These are phyloP conservation scores for Kwoniella newhampshirensis DNA, from an alignment of 768 basidiomycete genomes.

Conservation along the genomic window DNA sequence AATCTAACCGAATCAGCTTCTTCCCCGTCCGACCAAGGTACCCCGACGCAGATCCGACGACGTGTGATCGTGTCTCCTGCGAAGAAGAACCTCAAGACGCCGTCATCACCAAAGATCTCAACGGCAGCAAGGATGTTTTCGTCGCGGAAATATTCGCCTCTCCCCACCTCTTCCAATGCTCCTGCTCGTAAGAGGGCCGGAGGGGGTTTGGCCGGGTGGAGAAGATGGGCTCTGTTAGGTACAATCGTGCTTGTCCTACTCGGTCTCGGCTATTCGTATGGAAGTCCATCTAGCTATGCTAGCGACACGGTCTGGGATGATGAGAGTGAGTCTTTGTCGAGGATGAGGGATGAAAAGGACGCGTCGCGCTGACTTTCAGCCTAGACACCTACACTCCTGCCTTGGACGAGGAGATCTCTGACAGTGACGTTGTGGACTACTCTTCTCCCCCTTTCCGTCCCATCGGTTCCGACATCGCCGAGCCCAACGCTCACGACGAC, in stretches of 20 bases:
- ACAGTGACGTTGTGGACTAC: constrained; percentile 38
- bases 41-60: neutral
- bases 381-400: constrained; percentile 43
- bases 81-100: constrained; percentile 5
- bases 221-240: constrained; percentile 44
- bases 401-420: constrained; percentile 18
- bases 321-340: constrained; percentile 34
- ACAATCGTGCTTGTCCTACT: constrained; percentile 31
- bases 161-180: constrained; percentile 33
- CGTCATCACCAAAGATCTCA: constrained; percentile 13
- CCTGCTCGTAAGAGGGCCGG: constrained; percentile 34
- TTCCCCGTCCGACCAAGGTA: neutral
- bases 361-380: neutral
- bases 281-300: constrained; percentile 5
- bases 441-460: constrained; percentile 51
- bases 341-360: neutral
- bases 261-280: constrained; percentile 26
- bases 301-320: constrained; percentile 24
- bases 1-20: constrained; percentile 2
- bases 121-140: constrained; percentile 40
- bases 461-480: constrained; percentile 27
- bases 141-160: constrained; percentile 46
- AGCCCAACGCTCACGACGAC: constrained; percentile 20
- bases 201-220: constrained; percentile 43
- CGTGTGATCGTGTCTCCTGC: neutral